phyloP scores from a whole-genome alignment of 768 basidiomycete genomes.

The Pleurotus giganteus region DNA sequence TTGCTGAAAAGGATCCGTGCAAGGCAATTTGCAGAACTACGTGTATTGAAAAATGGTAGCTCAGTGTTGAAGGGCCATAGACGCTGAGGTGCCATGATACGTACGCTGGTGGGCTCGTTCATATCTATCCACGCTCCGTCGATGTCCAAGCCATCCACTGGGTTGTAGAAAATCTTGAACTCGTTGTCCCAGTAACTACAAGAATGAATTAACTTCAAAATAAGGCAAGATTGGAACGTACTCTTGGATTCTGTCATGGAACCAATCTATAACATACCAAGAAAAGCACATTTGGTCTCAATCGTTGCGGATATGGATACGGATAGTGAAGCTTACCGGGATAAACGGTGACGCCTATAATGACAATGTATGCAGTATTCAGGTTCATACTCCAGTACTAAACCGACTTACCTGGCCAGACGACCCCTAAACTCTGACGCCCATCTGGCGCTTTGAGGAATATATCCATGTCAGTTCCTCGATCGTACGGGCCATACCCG shows the following conservation, averaged over 20 bases:
- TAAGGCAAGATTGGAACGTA: conserved; percentile 23
- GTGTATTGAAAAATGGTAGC: not conserved
- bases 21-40: conserved; percentile 65
- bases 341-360: conserved; percentile 51
- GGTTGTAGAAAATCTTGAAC: conserved; percentile 54
- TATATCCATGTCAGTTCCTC: conserved; percentile 50
- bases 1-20: conserved; percentile 57
- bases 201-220: not conserved
- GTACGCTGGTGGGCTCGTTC: conserved; percentile 70
- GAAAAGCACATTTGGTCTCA: not conserved
- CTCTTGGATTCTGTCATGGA: conserved; percentile 50
- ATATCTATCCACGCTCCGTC: conserved; percentile 77
- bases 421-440: conserved; percentile 52
- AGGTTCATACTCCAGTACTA: not conserved
- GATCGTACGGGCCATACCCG: conserved; percentile 52
- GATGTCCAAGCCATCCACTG: conserved; percentile 55
- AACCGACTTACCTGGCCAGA: conserved; percentile 55
- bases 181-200: conserved; percentile 62
- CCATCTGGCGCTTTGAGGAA: conserved; percentile 66
- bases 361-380: not conserved
- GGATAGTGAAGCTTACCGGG: conserved; percentile 36
- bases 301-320: not conserved
- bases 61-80: too few relatives aligned
- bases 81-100: conserved; percentile 12
- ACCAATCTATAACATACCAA: conserved; percentile 49